These are phyloP conservation scores for Amauroascus niger DNA, from an alignment of 2,329 filamentous ascomycete species.

Conservation along the genomic window DNA sequence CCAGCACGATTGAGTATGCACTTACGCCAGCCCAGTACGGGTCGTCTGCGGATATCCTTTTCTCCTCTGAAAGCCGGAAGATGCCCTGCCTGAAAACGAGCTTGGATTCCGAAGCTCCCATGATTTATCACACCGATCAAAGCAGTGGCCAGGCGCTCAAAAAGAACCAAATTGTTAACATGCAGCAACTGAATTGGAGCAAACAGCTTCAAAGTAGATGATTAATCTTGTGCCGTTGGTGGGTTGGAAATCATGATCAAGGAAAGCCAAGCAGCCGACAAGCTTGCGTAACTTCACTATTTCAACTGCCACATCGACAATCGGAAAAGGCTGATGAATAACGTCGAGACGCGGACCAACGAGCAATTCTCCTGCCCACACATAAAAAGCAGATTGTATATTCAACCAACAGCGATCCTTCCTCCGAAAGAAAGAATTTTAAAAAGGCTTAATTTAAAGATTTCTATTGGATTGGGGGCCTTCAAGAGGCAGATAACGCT, in stretches of 20 bases:
- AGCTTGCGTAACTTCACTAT: conserved; percentile 5
- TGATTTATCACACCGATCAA: conserved; percentile 33
- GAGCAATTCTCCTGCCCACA: neutral
- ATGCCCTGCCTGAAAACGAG: conserved; percentile 98
- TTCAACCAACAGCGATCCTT: neutral
- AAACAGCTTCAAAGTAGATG: neutral
- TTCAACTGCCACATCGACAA: conserved; percentile 1
- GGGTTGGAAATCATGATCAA: neutral
- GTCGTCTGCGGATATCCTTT: conserved; percentile 76
- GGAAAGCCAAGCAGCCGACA: neutral
- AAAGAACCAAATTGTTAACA: neutral
- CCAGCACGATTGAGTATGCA: conserved; percentile 16
- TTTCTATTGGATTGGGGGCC: neutral
- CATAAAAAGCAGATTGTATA: neutral
- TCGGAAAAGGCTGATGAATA: neutral
- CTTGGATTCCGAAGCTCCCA: conserved; percentile 98
- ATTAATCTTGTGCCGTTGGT: neutral
- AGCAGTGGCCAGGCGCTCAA: neutral
- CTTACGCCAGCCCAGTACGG: conserved; percentile 84
- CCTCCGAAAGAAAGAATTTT: neutral
- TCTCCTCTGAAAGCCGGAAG: conserved; percentile 88
- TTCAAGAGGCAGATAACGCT: neutral
- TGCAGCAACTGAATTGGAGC: neutral
- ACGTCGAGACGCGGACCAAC: neutral
- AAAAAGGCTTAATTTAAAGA: neutral